Conservation (phyloP, 2,329 filamentous ascomycete species). For the Penicillium sp. region DNA sequence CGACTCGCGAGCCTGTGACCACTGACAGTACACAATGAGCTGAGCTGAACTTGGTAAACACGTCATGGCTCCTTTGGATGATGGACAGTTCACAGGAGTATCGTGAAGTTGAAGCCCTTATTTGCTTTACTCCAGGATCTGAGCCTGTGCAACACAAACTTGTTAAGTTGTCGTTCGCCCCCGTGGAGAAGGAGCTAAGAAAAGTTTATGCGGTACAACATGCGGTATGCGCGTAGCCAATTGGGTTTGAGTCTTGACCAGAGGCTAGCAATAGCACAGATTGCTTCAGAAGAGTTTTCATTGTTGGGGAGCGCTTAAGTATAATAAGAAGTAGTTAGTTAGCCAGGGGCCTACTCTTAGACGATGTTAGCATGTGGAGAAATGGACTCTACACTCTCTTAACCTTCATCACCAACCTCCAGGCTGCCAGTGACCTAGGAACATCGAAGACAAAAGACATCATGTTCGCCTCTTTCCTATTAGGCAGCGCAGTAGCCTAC, state of each 20-base stretch:
- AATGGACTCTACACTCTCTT: neutral
- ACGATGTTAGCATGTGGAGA: neutral
- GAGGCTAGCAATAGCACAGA: neutral
- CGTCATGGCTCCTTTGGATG: neutral
- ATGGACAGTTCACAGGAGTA: no score
- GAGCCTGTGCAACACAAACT: neutral
- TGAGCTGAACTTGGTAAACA: no score
- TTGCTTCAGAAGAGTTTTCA: neutral
- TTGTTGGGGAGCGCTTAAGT: neutral
- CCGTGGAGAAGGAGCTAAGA: neutral
- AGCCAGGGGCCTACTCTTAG: neutral
- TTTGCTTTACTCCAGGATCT: neutral
- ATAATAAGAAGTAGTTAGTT: neutral
- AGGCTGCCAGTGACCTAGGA: no score
- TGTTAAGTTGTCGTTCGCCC: neutral
- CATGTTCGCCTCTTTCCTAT: conserved; percentile 21
- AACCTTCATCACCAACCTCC: neutral
- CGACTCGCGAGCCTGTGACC: no score
- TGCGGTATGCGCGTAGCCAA: conserved; percentile 8
- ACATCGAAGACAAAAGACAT: neutral
- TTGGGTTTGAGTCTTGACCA: neutral
- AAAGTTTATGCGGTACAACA: conserved; percentile 1
- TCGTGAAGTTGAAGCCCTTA: neutral
- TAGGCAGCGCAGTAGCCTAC: conserved; percentile 24
- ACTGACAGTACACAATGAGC: neutral